Evolutionary conservation across 768 basidiomycete genomes (phyloP).

Genomic region (Artomyces pyxidatus): DNA sequence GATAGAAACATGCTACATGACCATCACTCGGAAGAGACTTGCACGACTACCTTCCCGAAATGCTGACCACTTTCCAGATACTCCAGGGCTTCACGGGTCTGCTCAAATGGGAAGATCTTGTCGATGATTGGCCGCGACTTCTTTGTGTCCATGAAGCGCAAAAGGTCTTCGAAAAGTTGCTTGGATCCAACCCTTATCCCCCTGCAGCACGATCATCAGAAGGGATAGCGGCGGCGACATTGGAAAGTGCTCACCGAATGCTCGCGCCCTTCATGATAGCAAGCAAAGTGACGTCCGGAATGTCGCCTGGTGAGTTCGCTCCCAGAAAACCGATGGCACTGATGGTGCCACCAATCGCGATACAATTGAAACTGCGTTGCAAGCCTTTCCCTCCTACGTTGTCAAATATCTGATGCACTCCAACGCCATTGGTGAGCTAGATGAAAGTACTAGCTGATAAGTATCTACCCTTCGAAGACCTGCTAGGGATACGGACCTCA

Average conservation of each 20-base stretch:
- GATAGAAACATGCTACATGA: too few species aligned
- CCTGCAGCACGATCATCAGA: not conserved
- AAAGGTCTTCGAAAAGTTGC: not conserved
- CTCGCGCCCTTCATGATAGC: not conserved
- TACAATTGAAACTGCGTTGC: not conserved
- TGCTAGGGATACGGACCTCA: not conserved
- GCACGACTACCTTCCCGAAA: slow-evolving; percentile 1
- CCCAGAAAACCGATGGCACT: slow-evolving; percentile 2
- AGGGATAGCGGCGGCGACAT: not conserved
- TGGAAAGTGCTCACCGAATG: not conserved
- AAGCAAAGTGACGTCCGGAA: not conserved
- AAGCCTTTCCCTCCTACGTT: not conserved
- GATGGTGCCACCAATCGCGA: slow-evolving; percentile 1
- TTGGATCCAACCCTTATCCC: slow-evolving; percentile 2
- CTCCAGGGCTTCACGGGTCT: not conserved
- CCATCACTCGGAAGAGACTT: too few species aligned
- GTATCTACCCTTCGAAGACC: not conserved
- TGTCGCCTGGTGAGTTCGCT: not conserved
- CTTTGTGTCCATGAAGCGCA: not conserved
- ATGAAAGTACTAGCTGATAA: not conserved
- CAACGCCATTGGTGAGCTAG: slow-evolving; percentile 1
- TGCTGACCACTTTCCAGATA: slow-evolving; percentile 3
- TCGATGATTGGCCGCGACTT: not conserved
- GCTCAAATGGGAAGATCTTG: slow-evolving; percentile 3
- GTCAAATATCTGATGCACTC: slow-evolving; percentile 2